Evolutionary conservation across 2,329 filamentous ascomycete species (phyloP), one percentile per base, ranked within the genome.

Genomic region (Piedraia hortae): DNA sequence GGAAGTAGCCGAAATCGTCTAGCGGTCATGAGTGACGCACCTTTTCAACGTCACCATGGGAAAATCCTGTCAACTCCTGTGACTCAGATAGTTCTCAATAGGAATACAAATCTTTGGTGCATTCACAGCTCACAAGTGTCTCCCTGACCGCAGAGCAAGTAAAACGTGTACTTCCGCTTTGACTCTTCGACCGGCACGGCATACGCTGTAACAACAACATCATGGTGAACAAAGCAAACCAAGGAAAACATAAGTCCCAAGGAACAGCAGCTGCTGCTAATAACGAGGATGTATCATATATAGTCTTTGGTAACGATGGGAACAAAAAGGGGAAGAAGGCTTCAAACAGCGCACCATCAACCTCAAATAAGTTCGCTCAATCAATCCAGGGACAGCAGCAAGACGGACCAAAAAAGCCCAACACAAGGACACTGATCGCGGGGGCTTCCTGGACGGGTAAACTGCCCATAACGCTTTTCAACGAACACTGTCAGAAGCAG

Each of bases 371-470:
- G n/a, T n/a, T n/a, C n/a, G n/a, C n/a, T n/a, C n/a, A n/a, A n/a
- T n/a, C n/a, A n/a, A 26, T 21, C 9, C 19, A 20, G 10, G 21
- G 21, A 5, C 21, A 28, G 6, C 22, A 28, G 12, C 26, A 37
- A 20, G 38, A 40, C 21, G 46, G 42, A 4, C 52, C 51, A n/a
- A 64, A 62, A 42, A 62, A 59, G 34, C 60, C 62, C 18, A 54
- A 62, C 21, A 59, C 58, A 11, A 51, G 60, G 45, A 75, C 88
- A 34, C 53, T 97, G 32, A 89, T 97, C 38, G 85, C 78, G 18
- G 85, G 85, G 21, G 65, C 77, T 26, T 91, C 78, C 34, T 97
- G 85, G 85, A 97, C 85, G 0, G 85, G 85, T 18, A 97, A 97
- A 44, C 53, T 97, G 14, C 85, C 85, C 1, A 73, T 91, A 31